Evolutionary conservation across 2,329 filamentous ascomycete species (phyloP), one percentile per base, ranked within the genome.

Genomic region (Cordyceps cateniannulata): DNA sequence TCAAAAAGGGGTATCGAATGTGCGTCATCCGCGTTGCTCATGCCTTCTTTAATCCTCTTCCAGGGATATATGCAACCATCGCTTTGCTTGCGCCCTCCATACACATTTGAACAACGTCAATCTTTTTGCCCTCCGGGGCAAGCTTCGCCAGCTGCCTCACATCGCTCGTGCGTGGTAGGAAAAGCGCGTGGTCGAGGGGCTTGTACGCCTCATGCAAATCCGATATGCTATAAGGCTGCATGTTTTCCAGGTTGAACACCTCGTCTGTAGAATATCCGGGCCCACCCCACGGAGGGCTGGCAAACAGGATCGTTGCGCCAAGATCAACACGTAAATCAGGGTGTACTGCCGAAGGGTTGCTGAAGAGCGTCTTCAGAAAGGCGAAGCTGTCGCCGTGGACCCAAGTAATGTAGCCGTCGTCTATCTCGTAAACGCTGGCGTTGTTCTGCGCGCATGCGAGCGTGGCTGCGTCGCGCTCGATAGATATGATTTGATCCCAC

Each of bases 391-490:
- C 93, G 4, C 88, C 93, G 59, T 89, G 80, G 42, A 97, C 82
- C 88, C 92, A 99, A 59, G 86, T 89, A 68, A 99, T 93, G 69
- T 85, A 62, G 12, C 70, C 85, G 53, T 87, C 83, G 3, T 79
- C 77, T 0, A 96, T 89, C 3, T 88, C 93, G 71, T 97, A 96
- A 50, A 98, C 78, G 59, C 85, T 80, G 8, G 95, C 92, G 71
- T 99, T 99, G 72, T 96, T 87, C 76, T 96, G 93, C 27, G 92
- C 95, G 74, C 96, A 99, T 50, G 88, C 87, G 7, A 99, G 81
- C 1, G 90, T 91, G 10, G 86, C 83, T 3, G 86, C 79, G 68
- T 98, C 87, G 67, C 88, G 89, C 75, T 99, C 95, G 66, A 99
- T 88, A 47, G 90, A 91, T 70, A 98, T 91, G 65, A 99, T 85